Conservation (phyloP, 2,329 filamentous ascomycete species). For the Fusarium sambucinum region DNA sequence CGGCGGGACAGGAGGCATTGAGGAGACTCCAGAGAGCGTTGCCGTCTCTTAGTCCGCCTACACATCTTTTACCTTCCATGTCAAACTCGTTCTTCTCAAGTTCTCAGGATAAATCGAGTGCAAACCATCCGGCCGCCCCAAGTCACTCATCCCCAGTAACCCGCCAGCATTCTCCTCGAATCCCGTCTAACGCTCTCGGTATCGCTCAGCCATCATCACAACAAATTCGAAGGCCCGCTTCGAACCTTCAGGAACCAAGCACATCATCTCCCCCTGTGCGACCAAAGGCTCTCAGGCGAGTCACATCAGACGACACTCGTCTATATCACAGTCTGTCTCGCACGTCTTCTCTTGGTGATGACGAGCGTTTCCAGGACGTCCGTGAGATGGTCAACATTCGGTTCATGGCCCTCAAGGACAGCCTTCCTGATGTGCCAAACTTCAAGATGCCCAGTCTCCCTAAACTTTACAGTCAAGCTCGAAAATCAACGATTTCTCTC, state of each 20-base stretch:
- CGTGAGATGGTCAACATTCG: conserved; percentile 88
- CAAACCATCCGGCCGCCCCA: conserved; percentile 7
- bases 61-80: conserved; percentile 57
- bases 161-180: conserved; percentile 10
- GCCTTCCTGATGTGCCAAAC: conserved; percentile 81
- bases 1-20: conserved; percentile 68
- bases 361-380: conserved; percentile 82
- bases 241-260: neutral
- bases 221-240: conserved; percentile 20
- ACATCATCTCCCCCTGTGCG: conserved; percentile 32
- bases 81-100: conserved; percentile 57
- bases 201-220: conserved; percentile 23
- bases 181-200: conserved; percentile 9
- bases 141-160: conserved; percentile 18
- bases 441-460: conserved; percentile 77
- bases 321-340: conserved; percentile 80
- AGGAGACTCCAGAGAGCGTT: conserved; percentile 68
- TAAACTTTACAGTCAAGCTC: conserved; percentile 57
- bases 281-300: conserved; percentile 49
- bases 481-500: conserved; percentile 51
- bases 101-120: conserved; percentile 49
- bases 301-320: conserved; percentile 76
- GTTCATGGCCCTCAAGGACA: conserved; percentile 90
- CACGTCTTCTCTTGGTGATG: conserved; percentile 86
- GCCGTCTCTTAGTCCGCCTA: conserved; percentile 60